phyloP scores from a whole-genome alignment of 1,284 basidiomycete genomes.

The Rhodotorula glutinis region DNA sequence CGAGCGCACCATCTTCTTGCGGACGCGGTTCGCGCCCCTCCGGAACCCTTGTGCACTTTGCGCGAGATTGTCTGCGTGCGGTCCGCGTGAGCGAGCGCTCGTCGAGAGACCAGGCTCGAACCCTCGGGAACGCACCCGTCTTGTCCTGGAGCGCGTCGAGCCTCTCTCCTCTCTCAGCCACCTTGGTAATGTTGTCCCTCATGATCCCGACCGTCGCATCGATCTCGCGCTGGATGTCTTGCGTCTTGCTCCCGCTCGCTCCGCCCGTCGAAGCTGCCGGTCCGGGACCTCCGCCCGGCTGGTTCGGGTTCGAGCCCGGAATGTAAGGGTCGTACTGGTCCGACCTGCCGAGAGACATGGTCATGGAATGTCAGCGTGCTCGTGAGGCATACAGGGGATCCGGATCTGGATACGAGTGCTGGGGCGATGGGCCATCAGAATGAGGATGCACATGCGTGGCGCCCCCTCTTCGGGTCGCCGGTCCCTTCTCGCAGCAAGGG shows the following conservation, averaged over 20 bases:
- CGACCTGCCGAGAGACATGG: conserved; percentile 19
- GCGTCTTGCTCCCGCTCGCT: conserved; percentile 58
- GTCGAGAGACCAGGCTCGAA: too few species aligned
- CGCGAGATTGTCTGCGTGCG: conserved; percentile 79
- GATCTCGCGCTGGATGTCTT: conserved; percentile 88
- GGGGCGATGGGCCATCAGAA: neutral
- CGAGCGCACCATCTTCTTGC: conserved; percentile 57
- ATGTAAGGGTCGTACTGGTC: conserved; percentile 96
- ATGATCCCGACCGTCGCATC: conserved; percentile 94
- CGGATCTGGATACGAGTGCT: too few species aligned
- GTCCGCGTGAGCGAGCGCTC: neutral
- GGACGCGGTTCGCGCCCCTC: conserved; percentile 91
- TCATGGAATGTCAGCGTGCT: neutral
- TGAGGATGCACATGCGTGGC: too few species aligned
- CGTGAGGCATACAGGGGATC: too few species aligned
- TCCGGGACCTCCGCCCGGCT: conserved; percentile 13
- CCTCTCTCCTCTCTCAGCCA: conserved; percentile 90
- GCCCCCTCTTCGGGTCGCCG: neutral
- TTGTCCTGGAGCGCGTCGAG: conserved; percentile 95
- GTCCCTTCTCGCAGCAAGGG: neutral
- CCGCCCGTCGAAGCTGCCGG: conserved; percentile 9
- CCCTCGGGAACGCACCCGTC: conserved; percentile 76
- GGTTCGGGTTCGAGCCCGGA: conserved; percentile 56
- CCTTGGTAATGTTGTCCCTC: conserved; percentile 95
- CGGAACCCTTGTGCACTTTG: conserved; percentile 99